A percentile compares a stretch with the other conserved stretches of the same genome.
phyloP scores from a whole-genome alignment of 2,329 filamentous ascomycete species.

The Paraphoma chrysanthemicola region DNA sequence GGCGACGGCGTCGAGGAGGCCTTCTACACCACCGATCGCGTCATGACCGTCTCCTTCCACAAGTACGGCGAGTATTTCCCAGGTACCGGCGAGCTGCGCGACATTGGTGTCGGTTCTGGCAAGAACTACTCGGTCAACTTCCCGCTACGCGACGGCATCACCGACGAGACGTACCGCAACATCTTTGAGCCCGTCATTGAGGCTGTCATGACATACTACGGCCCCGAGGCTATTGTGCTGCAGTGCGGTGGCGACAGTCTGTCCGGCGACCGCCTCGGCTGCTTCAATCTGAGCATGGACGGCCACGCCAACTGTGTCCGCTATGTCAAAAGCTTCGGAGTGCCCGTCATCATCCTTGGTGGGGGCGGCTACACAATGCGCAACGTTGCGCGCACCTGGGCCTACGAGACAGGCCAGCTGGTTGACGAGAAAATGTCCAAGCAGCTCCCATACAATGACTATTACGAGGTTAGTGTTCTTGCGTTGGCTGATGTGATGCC shows the following conservation, averaged over 20 bases:
- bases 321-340: conserved; percentile 71
- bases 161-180: conserved; percentile 70
- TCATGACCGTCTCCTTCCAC: conserved; percentile 76
- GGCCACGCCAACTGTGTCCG: conserved; percentile 75
- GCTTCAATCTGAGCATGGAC: conserved; percentile 74
- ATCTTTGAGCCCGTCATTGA: conserved; percentile 73
- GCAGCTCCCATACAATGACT: conserved; percentile 94
- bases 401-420: conserved; percentile 75
- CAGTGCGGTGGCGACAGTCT: conserved; percentile 74
- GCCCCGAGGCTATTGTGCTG: conserved; percentile 71
- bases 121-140: conserved; percentile 75
- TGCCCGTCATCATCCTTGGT: conserved; percentile 70
- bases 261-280: conserved; percentile 71
- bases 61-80: conserved; percentile 78
- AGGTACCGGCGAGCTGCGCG: conserved; percentile 71
- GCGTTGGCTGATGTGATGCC: background rate
- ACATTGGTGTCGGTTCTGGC: conserved; percentile 71
- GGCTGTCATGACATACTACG: conserved; percentile 73
- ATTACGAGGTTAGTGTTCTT: conserved; percentile 71
- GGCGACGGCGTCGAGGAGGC: conserved; percentile 80
- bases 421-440: conserved; percentile 82
- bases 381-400: conserved; percentile 69
- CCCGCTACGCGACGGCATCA: conserved; percentile 72
- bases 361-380: conserved; percentile 76
- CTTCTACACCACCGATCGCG: conserved; percentile 74